Evolutionary conservation across 169 alveolate species (phyloP), one percentile per base, ranked within the genome.

Genomic region (Plasmodium sp.): DNA sequence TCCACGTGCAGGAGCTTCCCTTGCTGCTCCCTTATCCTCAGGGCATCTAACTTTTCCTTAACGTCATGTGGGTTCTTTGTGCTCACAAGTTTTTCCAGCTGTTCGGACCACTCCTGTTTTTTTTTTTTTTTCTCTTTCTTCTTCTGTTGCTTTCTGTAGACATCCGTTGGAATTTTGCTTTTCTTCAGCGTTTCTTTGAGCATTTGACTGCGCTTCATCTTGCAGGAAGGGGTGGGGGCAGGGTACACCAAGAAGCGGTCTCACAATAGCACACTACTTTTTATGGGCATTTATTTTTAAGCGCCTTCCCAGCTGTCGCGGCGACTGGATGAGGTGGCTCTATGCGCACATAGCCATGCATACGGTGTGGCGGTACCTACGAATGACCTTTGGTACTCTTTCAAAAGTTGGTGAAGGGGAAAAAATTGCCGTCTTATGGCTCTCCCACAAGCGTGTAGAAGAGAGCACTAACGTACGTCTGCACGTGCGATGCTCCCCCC

Each of bases 1-100:
- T 88, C 94, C 31, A 54, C 45, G 9, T 84, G 94, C 58, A 88
- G 81, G 43, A 88, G 67, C 73, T 88, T 88, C 51, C 94, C 94
- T 79, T 88, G 94, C 18, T 45, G 81, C 81, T 88, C 94, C 81
- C 71, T 88, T 88, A 22, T 88, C 72, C 82, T 54, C 5, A 79
- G 84, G 41, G 33, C 33, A 43, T 88, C 94, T 88, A 88, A 77
- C 67, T 88, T 88, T 79, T 88, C 94, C 72, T 88, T 88, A 45
- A 88, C 90, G 62, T 7, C 79, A 31, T 88, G 54, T 27, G 94
- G 94, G 36, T 88, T 88, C 72, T 88, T 88, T 80, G 81, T 88
- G 71, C 90, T 88, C 81, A 88, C 67, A 79, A 88, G 39, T 67
- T 79, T 80, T 88, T 88, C 94, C 48, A 88, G 56, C 18, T 88